phyloP scores from a whole-genome alignment of 2,329 filamentous ascomycete species.

The Cercospora sp. region DNA sequence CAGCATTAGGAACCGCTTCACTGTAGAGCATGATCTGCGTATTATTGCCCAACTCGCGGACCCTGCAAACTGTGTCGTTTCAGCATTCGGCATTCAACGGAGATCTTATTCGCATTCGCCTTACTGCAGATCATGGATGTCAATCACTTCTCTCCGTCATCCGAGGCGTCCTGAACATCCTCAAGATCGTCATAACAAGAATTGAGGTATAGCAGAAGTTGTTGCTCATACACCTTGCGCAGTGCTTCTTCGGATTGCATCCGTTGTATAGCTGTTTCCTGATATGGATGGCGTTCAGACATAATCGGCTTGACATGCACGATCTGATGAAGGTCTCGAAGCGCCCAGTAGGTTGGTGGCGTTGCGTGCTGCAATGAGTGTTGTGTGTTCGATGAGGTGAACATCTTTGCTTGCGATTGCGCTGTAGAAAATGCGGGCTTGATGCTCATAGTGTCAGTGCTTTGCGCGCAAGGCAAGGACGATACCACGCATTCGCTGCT shows the following conservation, averaged over 20 bases:
- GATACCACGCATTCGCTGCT: background rate
- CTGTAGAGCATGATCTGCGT: background rate
- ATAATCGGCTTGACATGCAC: background rate
- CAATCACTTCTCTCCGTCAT: slow-evolving; percentile 6
- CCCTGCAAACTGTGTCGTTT: background rate
- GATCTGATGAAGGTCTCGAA: background rate
- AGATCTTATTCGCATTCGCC: background rate
- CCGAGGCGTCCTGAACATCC: slow-evolving; percentile 12
- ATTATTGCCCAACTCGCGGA: background rate
- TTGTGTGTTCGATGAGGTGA: background rate
- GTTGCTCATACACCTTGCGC: slow-evolving; percentile 6
- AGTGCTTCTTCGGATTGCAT: slow-evolving; percentile 14
- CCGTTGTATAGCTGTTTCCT: background rate
- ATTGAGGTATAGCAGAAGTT: slow-evolving; percentile 10
- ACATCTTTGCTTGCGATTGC: background rate
- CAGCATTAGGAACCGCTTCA: background rate
- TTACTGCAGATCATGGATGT: background rate
- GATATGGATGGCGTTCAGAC: background rate
- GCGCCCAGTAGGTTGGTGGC: background rate
- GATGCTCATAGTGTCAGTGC: background rate
- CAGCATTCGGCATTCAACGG: background rate
- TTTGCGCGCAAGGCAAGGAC: background rate
- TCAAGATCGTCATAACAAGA: slow-evolving; percentile 10
- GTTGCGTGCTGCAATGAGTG: background rate
- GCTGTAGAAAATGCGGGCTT: background rate